These are phyloP conservation scores for Marasmius tenuissimus DNA, from an alignment of 1,284 basidiomycete genomes.

Conservation along the genomic window DNA sequence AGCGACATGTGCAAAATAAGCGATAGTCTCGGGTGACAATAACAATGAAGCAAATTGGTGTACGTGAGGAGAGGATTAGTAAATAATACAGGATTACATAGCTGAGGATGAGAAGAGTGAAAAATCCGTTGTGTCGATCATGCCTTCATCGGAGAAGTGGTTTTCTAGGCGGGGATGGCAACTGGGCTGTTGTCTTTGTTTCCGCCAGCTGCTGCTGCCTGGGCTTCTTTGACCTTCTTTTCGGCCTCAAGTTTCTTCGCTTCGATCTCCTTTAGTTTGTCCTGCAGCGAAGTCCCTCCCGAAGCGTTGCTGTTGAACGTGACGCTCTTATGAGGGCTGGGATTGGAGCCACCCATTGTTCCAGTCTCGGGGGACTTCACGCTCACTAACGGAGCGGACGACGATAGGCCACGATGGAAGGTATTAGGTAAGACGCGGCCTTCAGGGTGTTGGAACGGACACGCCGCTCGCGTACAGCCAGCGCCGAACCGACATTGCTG, in stretches of 20 bases:
- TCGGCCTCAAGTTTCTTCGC: conserved; percentile 58
- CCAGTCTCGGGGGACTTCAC: conserved; percentile 64
- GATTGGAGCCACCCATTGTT: conserved; percentile 46
- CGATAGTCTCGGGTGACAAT: neutral
- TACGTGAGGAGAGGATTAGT: neutral
- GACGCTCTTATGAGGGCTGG: conserved; percentile 64
- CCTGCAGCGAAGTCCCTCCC: conserved; percentile 40
- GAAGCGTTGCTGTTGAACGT: conserved; percentile 66
- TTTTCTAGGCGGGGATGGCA: conserved; percentile 49
- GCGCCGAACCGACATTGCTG: conserved; percentile 74
- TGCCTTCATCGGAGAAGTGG: neutral
- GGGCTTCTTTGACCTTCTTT: conserved; percentile 56
- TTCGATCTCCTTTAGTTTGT: conserved; percentile 58
- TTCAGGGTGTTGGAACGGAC: conserved; percentile 78
- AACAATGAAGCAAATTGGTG: neutral
- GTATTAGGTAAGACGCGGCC: conserved; percentile 72
- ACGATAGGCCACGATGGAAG: conserved; percentile 75
- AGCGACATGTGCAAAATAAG: neutral
- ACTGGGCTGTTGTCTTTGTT: conserved; percentile 63
- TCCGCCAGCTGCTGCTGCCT: conserved; percentile 46
- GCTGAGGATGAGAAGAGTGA: neutral
- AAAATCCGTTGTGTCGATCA: conserved; percentile 1
- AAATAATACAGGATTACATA: neutral
- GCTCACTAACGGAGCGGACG: conserved; percentile 55
- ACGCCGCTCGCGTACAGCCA: conserved; percentile 74